phyloP scores from a whole-genome alignment of 2,329 filamentous ascomycete genomes.

The Neopestalotiopsis clavispora region DNA sequence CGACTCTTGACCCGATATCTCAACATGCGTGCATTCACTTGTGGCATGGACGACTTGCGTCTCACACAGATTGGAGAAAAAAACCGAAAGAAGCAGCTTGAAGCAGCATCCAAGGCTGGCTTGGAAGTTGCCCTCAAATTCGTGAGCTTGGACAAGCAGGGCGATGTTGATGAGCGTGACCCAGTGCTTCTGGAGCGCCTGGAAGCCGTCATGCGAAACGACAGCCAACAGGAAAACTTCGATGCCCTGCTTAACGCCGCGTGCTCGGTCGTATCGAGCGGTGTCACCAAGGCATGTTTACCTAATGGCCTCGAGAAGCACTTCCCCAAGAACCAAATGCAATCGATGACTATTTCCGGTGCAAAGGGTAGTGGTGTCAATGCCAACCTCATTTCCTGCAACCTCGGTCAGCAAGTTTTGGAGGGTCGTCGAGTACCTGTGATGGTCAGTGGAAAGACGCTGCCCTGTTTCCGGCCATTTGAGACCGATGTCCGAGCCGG shows the following conservation, averaged over 20 bases:
- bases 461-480: constrained; percentile 92
- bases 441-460: constrained; percentile 96
- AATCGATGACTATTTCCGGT: constrained; percentile 96
- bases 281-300: constrained; percentile 79
- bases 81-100: constrained; percentile 70
- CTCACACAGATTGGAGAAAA: constrained; percentile 81
- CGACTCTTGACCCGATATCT: constrained; percentile 87
- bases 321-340: constrained; percentile 98
- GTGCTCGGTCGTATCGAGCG: constrained; percentile 73
- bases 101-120: constrained; percentile 71
- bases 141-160: constrained; percentile 75
- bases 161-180: constrained; percentile 61
- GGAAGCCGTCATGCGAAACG: constrained; percentile 89
- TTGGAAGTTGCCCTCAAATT: constrained; percentile 84
- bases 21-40: constrained; percentile 94
- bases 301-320: constrained; percentile 84
- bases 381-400: constrained; percentile 96
- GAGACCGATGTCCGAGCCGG: constrained; percentile 89
- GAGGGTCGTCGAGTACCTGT: constrained; percentile 93
- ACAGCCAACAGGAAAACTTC: constrained; percentile 87
- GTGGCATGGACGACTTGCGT: constrained; percentile 93
- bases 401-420: constrained; percentile 93
- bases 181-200: constrained; percentile 77
- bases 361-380: constrained; percentile 94
- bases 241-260: constrained; percentile 83